Base-by-base conservation (phyloP, 345 rosid genomes). In the Euphorbia pulcherrima region DNA sequence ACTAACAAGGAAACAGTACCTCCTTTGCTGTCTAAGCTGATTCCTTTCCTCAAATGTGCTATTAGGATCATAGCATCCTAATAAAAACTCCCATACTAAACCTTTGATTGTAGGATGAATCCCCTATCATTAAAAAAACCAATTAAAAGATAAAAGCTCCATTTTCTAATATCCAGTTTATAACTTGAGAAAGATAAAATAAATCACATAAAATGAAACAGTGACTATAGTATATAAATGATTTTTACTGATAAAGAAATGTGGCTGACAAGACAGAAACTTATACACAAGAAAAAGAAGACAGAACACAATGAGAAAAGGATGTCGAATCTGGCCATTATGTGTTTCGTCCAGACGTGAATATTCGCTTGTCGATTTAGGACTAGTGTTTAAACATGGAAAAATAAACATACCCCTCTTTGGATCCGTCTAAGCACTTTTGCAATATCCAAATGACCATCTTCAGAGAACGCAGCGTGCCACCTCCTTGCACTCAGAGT, bases 21-120 rank as follows among this genome's bases (percentile, higher is more conserved):
- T 89, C 78, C 97, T 82, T 0, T 44, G 64, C 68, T 78, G 82
- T 82, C 95, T 81, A 57, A 89, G 77, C 63, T 75, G 80, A 80
- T 74, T 83, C 75, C 95, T 78, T 69, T 91, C 90, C 40, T 90
- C 90, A 61, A 80, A 83, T 46, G 86, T 89, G 78, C 96, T 93
- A 81, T 84, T 85, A 28, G 99, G 99, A 86, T 91, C 96, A 70
- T 75, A 94, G 75, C 97, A 91, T 46, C 99, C 99, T 75, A 94
- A 75, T 75, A 94, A 65, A 79, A 91, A 91, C 85, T 94, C 99
- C 97, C 96, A 94, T 39, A 88, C 97, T 54, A 75, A 76, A 51
- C 92, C 96, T 82, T 87, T 91, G 77, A 94, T 83, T n/a, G 92
- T 81, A 39, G 99, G 99, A 78, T 91, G 99, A 71, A 94, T 81